Conservation (phyloP, 1,284 basidiomycete species). For the Tilletia caries region DNA sequence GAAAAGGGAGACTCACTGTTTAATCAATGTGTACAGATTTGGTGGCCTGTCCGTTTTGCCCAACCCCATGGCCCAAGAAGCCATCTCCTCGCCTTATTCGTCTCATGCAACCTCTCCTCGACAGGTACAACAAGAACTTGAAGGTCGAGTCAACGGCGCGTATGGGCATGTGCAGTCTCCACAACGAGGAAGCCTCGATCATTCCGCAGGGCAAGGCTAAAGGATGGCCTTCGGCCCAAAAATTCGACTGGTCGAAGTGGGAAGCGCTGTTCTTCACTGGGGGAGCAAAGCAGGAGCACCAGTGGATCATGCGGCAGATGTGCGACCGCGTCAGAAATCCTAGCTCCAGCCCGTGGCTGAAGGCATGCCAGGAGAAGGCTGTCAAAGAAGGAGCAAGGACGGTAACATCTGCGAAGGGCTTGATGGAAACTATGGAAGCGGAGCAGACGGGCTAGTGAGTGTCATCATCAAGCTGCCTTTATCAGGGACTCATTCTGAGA, state of each 20-base stretch:
- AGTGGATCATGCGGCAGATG: constrained; percentile 4
- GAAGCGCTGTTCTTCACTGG: neutral
- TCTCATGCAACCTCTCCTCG: neutral
- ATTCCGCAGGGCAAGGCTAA: neutral
- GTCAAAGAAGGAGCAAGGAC: neutral
- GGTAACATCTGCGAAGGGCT: neutral
- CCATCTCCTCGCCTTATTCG: neutral
- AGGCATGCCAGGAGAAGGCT: neutral
- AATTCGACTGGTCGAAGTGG: neutral
- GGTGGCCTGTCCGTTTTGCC: neutral
- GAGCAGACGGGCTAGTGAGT: constrained; percentile 6
- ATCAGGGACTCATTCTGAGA: neutral
- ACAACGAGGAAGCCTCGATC: neutral
- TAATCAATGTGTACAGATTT: neutral
- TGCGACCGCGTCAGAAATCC: constrained; percentile 1
- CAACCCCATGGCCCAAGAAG: neutral
- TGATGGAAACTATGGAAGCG: neutral
- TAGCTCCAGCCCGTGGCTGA: neutral
- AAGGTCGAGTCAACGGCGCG: neutral
- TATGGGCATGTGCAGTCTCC: neutral
- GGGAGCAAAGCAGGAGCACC: neutral
- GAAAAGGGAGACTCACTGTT: neutral
- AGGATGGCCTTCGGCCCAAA: neutral
- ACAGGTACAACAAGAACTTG: neutral
- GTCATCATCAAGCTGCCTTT: neutral